Conservation (phyloP, 2,329 filamentous ascomycete species). For the Grosmannia clavigera region DNA sequence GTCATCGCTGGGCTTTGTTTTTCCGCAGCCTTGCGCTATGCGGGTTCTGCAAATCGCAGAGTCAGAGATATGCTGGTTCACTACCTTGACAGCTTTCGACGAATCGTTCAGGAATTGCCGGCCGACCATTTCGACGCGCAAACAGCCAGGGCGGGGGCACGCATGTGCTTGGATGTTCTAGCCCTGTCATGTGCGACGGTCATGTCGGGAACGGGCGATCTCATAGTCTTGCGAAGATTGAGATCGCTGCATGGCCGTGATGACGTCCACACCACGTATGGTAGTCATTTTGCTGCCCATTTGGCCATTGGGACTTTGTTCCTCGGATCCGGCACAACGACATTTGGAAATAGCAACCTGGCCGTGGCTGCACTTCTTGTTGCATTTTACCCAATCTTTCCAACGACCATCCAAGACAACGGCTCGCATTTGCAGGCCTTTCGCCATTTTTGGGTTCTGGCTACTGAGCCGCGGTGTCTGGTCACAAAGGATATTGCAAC, state of each 20-base stretch:
- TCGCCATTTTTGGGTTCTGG: slow-evolving; percentile 92
- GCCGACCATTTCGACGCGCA: slow-evolving; percentile 63
- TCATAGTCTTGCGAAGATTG: slow-evolving; percentile 71
- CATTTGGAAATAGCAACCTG: slow-evolving; percentile 77
- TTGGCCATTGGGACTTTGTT: slow-evolving; percentile 86
- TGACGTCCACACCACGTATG: slow-evolving; percentile 75
- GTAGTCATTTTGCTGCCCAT: slow-evolving; percentile 85
- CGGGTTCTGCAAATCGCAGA: slow-evolving; percentile 54
- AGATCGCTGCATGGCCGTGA: slow-evolving; percentile 80
- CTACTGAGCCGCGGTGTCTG: slow-evolving; percentile 78
- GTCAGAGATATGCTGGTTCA: slow-evolving; percentile 73
- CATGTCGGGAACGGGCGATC: slow-evolving; percentile 91
- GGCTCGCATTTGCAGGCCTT: slow-evolving; percentile 91
- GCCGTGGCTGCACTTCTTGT: slow-evolving; percentile 78
- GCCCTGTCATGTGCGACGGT: slow-evolving; percentile 74
- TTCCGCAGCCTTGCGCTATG: slow-evolving; percentile 59
- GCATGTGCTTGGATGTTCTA: slow-evolving; percentile 83
- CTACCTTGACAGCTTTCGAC: slow-evolving; percentile 78
- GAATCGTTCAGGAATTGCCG: slow-evolving; percentile 50
- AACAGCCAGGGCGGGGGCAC: slow-evolving; percentile 67
- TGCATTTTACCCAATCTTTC: slow-evolving; percentile 90
- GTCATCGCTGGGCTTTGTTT: slow-evolving; percentile 85
- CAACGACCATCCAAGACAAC: slow-evolving; percentile 81
- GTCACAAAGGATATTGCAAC: slow-evolving; percentile 80
- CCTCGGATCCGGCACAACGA: slow-evolving; percentile 82